Evolutionary conservation across 805 yeast genomes (phyloP).

Genomic region (Deakozyma indianensis): DNA sequence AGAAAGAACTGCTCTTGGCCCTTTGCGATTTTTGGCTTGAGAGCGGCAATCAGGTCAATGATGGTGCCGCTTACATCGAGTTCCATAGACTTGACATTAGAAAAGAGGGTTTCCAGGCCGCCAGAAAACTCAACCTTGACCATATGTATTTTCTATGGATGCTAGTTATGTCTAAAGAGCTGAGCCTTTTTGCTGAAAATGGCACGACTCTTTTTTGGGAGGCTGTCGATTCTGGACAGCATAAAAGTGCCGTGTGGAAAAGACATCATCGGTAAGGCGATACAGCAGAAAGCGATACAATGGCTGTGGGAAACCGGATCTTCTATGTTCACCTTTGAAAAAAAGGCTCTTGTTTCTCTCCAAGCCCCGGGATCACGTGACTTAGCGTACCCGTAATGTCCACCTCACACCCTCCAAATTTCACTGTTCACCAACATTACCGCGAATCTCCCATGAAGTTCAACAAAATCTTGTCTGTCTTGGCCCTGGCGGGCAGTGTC

Average conservation of each 20-base stretch:
- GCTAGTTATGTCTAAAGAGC: neutral
- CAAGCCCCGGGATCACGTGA: too few species aligned
- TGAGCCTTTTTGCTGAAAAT: too few species aligned
- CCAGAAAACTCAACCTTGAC: conserved; percentile 34
- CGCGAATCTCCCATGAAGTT: conserved; percentile 3
- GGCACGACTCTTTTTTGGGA: too few species aligned
- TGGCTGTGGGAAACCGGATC: too few species aligned
- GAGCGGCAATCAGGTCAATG: conserved; percentile 40
- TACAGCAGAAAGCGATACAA: too few species aligned
- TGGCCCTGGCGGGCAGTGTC: conserved; percentile 3
- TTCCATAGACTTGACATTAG: conserved; percentile 38
- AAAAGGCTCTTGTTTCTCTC: too few species aligned
- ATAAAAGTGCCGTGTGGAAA: too few species aligned
- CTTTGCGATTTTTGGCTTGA: conserved; percentile 36
- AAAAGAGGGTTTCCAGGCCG: conserved; percentile 72
- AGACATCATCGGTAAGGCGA: too few species aligned
- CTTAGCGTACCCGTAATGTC: too few species aligned
- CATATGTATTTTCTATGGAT: neutral
- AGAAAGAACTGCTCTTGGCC: conserved; percentile 57
- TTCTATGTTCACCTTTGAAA: too few species aligned
- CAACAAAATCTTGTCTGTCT: neutral
- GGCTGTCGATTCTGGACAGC: too few species aligned
- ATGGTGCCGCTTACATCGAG: conserved; percentile 28
- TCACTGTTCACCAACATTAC: neutral
- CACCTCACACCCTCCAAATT: neutral